These are phyloP conservation scores for Quercus lobata DNA, from an alignment of 331 rosid species.

Conservation along the genomic window DNA sequence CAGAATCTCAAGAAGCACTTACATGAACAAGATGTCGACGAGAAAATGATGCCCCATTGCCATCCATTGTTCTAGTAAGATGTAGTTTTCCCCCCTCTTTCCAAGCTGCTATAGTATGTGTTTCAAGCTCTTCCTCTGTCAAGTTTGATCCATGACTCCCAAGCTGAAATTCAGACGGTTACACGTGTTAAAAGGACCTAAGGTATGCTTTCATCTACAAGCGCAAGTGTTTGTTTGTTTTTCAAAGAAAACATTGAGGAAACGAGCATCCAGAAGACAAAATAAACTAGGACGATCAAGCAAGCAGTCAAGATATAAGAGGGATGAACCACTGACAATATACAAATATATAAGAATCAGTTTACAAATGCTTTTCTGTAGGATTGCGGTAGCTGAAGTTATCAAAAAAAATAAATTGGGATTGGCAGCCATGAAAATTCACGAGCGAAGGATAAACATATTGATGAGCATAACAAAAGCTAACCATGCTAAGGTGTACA, in stretches of 20 bases:
- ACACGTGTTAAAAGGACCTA: not conserved
- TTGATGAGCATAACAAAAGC: constrained; percentile 16
- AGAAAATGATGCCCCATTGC: constrained; percentile 43
- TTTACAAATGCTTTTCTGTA: not conserved
- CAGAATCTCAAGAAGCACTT: constrained; percentile 34
- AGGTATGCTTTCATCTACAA: not conserved
- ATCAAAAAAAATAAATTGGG: constrained; percentile 5
- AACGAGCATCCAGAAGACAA: not conserved
- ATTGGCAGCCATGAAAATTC: constrained; percentile 12
- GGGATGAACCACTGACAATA: not conserved
- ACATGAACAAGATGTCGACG: constrained; percentile 51
- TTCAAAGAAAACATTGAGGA: not conserved
- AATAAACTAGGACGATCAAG: not conserved
- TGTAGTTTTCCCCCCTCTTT: constrained; percentile 71
- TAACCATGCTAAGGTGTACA: not conserved
- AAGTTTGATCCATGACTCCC: constrained; percentile 73
- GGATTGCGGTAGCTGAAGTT: not conserved
- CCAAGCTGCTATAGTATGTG: constrained; percentile 87
- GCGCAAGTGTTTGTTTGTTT: not conserved
- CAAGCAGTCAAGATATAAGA: not conserved
- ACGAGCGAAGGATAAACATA: not conserved
- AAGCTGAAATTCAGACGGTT: constrained; percentile 45
- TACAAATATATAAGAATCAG: not conserved
- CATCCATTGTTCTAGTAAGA: constrained; percentile 36
- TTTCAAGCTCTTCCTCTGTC: constrained; percentile 86